Base-by-base conservation (phyloP, 352 stramenopile species). In the Thraustochytrium striatum region DNA sequence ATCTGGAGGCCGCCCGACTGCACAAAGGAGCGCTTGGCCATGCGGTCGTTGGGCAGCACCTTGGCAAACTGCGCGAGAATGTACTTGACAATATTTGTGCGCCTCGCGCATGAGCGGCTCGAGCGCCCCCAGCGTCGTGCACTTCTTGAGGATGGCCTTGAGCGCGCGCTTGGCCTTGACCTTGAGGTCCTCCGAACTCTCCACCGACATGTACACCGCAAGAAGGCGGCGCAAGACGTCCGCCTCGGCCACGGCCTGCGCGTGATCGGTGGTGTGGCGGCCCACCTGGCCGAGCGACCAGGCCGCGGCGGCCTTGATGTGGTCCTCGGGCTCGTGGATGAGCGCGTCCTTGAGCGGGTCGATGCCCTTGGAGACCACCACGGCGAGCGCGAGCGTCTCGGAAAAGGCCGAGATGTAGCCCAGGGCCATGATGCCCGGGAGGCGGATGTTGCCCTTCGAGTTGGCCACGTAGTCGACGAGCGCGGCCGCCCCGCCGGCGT, bases 211-310 rank as follows among this genome's bases (percentile, higher is more conserved):
- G 90, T 97, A 96, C 70, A 91, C 95, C n/a, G 92, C 92, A 21
- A 98, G 84, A 28, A 98, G 69, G 72, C 96, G 92, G 21, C 92
- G 87, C 72, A 97, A 85, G 2, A 97, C 92, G 75, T 97, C 93
- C 2, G 90, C 91, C 69, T 97, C 93, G 2, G 93, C 92, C 25
- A 97, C 86, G 2, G 92, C 90, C 25, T 92, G 88, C 28, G 93
- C 94, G 83, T 97, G 93, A 72, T 97, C 92, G 0, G 93, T 92
- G 19, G 93, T 96, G 83, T 98, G 93, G 3, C 93, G 87, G 9
- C 93, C 93, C 52, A 97, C 96, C 79, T 98, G 93, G 0, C 93
- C 93, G 41, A 98, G 84, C n/a, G 91, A 95, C 93, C 93, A 97
- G n/a, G 90, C 93, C 68, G 89, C 93, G 0, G 93, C 93, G 13